phyloP scores from a whole-genome alignment of 257 asterid genomes.

The Cynanchum wilfordii region DNA sequence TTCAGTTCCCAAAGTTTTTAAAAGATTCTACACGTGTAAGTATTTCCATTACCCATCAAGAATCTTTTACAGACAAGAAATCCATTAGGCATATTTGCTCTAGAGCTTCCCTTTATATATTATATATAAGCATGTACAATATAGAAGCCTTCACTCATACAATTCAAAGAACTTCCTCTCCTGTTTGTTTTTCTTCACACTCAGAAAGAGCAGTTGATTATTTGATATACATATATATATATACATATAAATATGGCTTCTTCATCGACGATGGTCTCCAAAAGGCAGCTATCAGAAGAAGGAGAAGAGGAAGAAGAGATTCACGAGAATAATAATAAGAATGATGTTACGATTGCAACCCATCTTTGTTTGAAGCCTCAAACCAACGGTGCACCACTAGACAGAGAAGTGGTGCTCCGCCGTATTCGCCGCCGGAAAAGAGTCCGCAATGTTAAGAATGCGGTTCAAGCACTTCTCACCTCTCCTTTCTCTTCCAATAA shows the following conservation, averaged over 20 bases:
- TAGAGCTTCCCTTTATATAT: not conserved
- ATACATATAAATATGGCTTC: constrained; percentile 14
- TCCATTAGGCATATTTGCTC: not conserved
- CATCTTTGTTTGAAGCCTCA: constrained; percentile 46
- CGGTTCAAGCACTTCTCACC: constrained; percentile 35
- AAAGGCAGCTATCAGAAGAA: constrained; percentile 14
- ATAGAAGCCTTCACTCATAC: not conserved
- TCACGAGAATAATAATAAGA: not conserved
- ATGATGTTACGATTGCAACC: constrained; percentile 18
- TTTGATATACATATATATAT: not conserved
- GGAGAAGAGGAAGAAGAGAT: constrained; percentile 20
- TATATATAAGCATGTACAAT: too few species aligned
- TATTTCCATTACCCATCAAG: not conserved
- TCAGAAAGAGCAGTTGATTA: too few species aligned
- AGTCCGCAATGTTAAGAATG: constrained; percentile 40
- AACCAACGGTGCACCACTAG: constrained; percentile 30
- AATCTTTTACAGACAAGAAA: not conserved
- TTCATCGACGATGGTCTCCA: constrained; percentile 17
- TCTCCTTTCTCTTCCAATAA: constrained; percentile 27
- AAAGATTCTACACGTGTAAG: not conserved
- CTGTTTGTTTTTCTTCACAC: too few species aligned
- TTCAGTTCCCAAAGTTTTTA: not conserved
- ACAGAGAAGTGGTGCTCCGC: constrained; percentile 53
- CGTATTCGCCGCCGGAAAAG: constrained; percentile 73
- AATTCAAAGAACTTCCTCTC: not conserved